Evolutionary conservation across 495 filamentous ascomycete species (phyloP).

Genomic region (Daldinia loculata): DNA sequence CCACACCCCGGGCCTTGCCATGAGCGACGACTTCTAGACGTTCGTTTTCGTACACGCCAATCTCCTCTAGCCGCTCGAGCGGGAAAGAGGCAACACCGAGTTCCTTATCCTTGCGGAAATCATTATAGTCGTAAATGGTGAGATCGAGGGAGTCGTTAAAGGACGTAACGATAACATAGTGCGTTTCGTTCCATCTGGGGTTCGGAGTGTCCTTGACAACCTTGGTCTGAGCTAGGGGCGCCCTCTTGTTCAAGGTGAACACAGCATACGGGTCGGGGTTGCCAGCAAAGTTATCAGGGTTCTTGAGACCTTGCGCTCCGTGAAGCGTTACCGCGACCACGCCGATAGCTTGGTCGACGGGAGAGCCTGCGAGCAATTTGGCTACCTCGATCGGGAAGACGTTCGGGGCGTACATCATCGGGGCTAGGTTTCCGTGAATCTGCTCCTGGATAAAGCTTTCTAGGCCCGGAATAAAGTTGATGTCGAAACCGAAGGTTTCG

Average conservation of each 20-base stretch:
- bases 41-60: conserved; percentile 81
- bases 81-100: conserved; percentile 85
- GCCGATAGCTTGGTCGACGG: conserved; percentile 95
- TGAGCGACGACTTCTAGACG: conserved; percentile 84
- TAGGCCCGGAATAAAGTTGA: conserved; percentile 96
- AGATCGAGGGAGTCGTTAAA: conserved; percentile 86
- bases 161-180: conserved; percentile 91
- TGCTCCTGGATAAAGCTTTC: conserved; percentile 94
- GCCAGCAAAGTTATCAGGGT: conserved; percentile 90
- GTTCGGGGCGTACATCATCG: conserved; percentile 98
- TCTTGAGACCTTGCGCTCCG: conserved; percentile 90
- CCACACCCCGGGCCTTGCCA: conserved; percentile 80
- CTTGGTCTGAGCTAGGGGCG: conserved; percentile 86
- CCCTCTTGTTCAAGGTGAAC: conserved; percentile 84
- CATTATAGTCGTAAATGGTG: conserved; percentile 90
- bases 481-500: conserved; percentile 94
- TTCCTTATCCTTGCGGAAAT: conserved; percentile 94
- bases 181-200: conserved; percentile 94
- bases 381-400: conserved; percentile 98
- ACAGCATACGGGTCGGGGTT: conserved; percentile 92
- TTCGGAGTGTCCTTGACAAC: conserved; percentile 82
- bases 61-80: conserved; percentile 79
- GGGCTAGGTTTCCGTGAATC: conserved; percentile 88
- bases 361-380: conserved; percentile 95
- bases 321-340: conserved; percentile 91